Evolutionary conservation across 768 basidiomycete species (phyloP), one percentile per base, ranked within the genome.

Genomic region (Postia placenta): DNA sequence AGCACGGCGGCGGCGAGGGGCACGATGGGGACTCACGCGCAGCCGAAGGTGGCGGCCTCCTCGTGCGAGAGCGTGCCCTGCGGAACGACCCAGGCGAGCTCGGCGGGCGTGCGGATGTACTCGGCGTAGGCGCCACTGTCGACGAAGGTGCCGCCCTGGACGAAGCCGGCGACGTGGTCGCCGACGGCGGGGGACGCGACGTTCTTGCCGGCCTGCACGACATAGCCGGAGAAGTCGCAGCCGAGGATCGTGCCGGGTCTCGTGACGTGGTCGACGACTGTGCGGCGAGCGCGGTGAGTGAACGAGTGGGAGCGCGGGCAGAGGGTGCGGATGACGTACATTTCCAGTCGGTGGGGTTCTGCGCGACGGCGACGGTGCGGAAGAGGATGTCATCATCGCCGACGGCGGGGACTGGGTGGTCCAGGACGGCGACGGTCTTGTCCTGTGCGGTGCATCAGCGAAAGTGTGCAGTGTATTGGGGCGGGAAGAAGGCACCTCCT

Each of bases 171-270:
- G 24, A 60, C 58, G 24, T 54, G 52, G n/a, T 61, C 57, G 24
- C 62, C 63, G 11, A 63, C 39, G 14, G 48, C 48, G 19, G 49
- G 49, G 20, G 46, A 42, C 2, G 49, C 38, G 36, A 54, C 53
- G 49, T 48, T 50, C 49, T 43, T 48, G n/a, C 63, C 61, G 2
- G 57, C 40, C 25, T 54, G 47, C 25, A 56, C 56, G 30, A 64
- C 54, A 5, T 40, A 45, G 11, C 63, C 63, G 11, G 62, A 52
- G 23, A 47, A 60, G 48, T 64, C 63, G 47, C 55, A 54, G 1
- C 63, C 63, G 11, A 52, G 42, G 27, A 60, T 35, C 11, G 54
- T 40, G 23, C 56, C 61, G 1, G 25, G 47, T 6, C 23, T 48
- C n/a, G 28, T 24, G 4, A 37, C 20, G 11, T 11, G 25, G 36